Evolutionary conservation across 495 filamentous ascomycete genomes (phyloP).

Genomic region (Tuber umbilicatum): DNA sequence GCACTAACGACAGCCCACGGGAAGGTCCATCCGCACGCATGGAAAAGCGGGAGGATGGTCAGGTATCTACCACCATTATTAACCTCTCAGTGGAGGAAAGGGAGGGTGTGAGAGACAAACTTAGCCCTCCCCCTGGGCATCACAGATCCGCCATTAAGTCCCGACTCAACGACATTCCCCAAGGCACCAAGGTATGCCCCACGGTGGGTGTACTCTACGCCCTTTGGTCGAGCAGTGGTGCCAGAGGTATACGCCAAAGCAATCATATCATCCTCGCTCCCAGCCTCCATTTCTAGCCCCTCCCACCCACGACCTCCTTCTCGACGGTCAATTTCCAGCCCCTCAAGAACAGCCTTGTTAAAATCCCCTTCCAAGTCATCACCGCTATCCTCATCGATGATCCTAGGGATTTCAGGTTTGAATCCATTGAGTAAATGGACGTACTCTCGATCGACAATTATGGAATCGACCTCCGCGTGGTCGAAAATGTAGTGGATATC

Average conservation of each 20-base stretch:
- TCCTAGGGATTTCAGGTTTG: slow-evolving; percentile 58
- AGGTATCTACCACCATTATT: slow-evolving; percentile 31
- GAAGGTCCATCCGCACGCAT: slow-evolving; percentile 86
- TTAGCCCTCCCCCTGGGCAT: slow-evolving; percentile 33
- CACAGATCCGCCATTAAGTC: slow-evolving; percentile 56
- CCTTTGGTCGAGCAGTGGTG: slow-evolving; percentile 87
- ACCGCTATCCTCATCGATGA: slow-evolving; percentile 83
- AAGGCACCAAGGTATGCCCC: slow-evolving; percentile 77
- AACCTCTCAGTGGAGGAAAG: neutral
- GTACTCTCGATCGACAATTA: slow-evolving; percentile 81
- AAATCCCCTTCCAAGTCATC: slow-evolving; percentile 72
- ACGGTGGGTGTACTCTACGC: slow-evolving; percentile 85
- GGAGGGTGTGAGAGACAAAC: neutral
- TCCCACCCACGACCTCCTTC: slow-evolving; percentile 66
- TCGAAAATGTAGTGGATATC: slow-evolving; percentile 87
- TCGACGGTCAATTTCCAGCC: slow-evolving; percentile 59
- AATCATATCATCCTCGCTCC: slow-evolving; percentile 70
- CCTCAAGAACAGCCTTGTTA: slow-evolving; percentile 75
- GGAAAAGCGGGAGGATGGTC: slow-evolving; percentile 53
- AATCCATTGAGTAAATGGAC: slow-evolving; percentile 61
- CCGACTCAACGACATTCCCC: slow-evolving; percentile 81
- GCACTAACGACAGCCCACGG: slow-evolving; percentile 85
- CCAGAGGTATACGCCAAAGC: slow-evolving; percentile 90
- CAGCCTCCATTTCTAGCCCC: slow-evolving; percentile 60
- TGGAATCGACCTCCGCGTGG: slow-evolving; percentile 69